Percentiles rank a stretch among this genome's conserved stretches.
Conservation (phyloP, 352 stramenopile genomes). For the Pythium sp. region DNA sequence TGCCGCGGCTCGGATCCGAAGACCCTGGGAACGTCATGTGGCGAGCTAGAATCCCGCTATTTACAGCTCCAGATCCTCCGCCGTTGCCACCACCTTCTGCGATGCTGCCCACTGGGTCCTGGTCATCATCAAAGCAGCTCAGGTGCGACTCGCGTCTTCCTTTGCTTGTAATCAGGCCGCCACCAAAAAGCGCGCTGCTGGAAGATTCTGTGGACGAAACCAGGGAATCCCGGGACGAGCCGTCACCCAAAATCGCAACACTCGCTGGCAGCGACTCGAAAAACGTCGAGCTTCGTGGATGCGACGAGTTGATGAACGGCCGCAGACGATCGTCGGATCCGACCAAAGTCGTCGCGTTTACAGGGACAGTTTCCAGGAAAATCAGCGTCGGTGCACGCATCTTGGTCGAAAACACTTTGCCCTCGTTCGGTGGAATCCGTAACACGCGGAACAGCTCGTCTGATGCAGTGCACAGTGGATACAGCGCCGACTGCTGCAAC, state of each 20-base stretch:
- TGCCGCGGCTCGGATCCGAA: not conserved
- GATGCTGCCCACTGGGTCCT: not conserved
- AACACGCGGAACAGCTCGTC: conserved; percentile 74
- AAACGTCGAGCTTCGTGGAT: conserved; percentile 56
- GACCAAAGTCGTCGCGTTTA: conserved; percentile 37
- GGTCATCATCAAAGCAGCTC: conserved; percentile 9
- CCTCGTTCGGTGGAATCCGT: conserved; percentile 66
- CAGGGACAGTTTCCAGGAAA: conserved; percentile 67
- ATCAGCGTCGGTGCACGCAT: conserved; percentile 78
- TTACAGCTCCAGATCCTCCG: not conserved
- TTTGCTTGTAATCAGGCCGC: conserved; percentile 13
- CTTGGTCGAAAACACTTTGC: conserved; percentile 85
- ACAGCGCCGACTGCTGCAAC: conserved; percentile 59
- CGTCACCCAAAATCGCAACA: conserved; percentile 8
- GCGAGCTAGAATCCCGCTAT: conserved; percentile 12
- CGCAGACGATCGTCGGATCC: conserved; percentile 38
- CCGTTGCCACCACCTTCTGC: not conserved
- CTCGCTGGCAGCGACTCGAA: conserved; percentile 42
- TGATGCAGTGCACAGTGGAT: conserved; percentile 67
- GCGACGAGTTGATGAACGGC: conserved; percentile 51
- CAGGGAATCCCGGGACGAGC: conserved; percentile 27
- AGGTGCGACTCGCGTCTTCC: conserved; percentile 23
- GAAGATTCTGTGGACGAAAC: conserved; percentile 28
- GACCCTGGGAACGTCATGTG: conserved; percentile 26
- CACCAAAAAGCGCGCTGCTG: conserved; percentile 19